Base-by-base conservation (phyloP, 768 basidiomycete genomes). In the Dentipellis sp. region DNA sequence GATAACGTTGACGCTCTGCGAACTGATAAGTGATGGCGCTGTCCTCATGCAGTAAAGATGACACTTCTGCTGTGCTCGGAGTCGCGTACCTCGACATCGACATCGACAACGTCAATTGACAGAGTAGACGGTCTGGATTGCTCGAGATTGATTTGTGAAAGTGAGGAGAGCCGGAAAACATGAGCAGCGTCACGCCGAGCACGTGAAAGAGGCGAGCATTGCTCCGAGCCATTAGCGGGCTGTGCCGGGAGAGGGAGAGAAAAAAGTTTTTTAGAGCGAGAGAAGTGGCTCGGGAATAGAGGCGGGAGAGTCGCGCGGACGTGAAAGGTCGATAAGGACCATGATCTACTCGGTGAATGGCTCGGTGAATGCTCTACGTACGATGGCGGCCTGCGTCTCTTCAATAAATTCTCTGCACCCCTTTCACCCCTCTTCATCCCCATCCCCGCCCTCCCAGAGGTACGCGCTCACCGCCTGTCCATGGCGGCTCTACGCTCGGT, bases 271-370 rank as follows among this genome's bases (percentile, higher is more conserved):
- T 54, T 50, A 3, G 38, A 4, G 12, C 6, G 16, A 23, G 45
- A 3, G 19, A 1, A 38, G 9, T 59, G 60, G 40, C 61, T 62
- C 61, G 61, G 61, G 61, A 60, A 55, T 14, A 17, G 14, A 14
- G 5, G 35, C 53, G 38, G 45, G 49, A 39, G 29, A 38, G 1
- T 50, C 17, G 53, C 35, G 48, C 14, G 4, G 29, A 29, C 29
- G 17, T 11, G 57, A 2, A 14, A 23, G 40, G 47, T 23, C 19
- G 16, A 23, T 40, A 34, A 37, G 29, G 29, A 35, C 19, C 36
- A 39, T 53, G 42, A 57, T 61, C 75, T 67, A 75, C 79, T 81
- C 78, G 78, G 78, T 80, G 78, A 78, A 80, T 76, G 77, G 69
- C 74, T 76, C 74, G 75, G 74, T 76, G 70, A 76, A 71, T 66